Conservation (phyloP, 1,284 basidiomycete genomes). For the Rhodotorula sp. region DNA sequence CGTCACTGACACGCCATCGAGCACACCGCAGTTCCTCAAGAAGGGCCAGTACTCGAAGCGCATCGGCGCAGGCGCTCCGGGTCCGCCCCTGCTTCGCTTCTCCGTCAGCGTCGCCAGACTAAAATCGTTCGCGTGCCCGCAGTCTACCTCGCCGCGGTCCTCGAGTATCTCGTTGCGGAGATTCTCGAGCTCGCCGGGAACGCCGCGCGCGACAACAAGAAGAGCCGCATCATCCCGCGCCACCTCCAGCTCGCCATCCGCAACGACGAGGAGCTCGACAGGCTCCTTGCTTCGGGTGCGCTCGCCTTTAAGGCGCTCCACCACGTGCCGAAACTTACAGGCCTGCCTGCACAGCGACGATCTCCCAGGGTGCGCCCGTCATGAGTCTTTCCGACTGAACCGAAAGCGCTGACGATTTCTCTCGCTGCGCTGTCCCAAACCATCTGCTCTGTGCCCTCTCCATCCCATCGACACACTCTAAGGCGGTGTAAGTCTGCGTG, state of each 20-base stretch:
- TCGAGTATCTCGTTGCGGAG: constrained; percentile 87
- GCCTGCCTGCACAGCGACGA: constrained; percentile 60
- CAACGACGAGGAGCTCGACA: constrained; percentile 70
- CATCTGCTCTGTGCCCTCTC: neutral
- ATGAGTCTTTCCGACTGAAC: constrained; percentile 54
- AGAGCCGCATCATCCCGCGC: constrained; percentile 87
- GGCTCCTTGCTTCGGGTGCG: constrained; percentile 65
- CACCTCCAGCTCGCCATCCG: constrained; percentile 85
- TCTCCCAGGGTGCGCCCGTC: constrained; percentile 80
- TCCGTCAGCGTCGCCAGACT: neutral
- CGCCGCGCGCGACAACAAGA: constrained; percentile 61
- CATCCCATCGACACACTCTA: neutral
- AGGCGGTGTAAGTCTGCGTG: neutral
- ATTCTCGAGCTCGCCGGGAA: constrained; percentile 79
- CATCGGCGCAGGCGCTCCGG: constrained; percentile 82
- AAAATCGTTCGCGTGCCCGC: neutral
- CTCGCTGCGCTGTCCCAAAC: neutral
- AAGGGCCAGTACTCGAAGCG: constrained; percentile 68
- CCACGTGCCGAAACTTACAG: too few species aligned
- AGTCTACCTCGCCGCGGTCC: constrained; percentile 82
- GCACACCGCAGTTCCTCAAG: constrained; percentile 64
- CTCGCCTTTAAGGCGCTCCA: too few species aligned
- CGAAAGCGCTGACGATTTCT: neutral
- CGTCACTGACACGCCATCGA: neutral
- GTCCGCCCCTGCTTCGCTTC: constrained; percentile 1